These are phyloP conservation scores for Grigorovia jiainica DNA, from an alignment of 805 yeast genomes.

Conservation along the genomic window DNA sequence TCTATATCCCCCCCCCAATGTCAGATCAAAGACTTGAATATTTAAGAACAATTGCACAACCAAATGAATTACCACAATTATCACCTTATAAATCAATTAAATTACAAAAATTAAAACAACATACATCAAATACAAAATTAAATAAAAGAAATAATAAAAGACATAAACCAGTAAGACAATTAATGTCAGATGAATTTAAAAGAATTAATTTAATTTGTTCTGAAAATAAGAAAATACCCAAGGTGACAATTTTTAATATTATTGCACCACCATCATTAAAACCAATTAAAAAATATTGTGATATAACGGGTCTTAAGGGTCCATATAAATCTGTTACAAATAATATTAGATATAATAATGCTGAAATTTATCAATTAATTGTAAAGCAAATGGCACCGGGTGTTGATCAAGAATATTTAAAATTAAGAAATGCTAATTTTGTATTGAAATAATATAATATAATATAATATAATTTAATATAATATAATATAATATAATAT, in stretches of 20 bases:
- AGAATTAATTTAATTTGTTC: constrained; percentile 34
- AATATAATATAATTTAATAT: not conserved
- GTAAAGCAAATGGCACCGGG: constrained; percentile 75
- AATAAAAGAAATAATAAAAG: constrained; percentile 40
- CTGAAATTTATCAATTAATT: constrained; percentile 71
- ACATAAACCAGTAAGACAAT: constrained; percentile 65
- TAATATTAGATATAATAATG: constrained; percentile 69
- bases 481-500: not conserved
- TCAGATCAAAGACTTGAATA: constrained; percentile 20
- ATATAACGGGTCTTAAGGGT: constrained; percentile 81
- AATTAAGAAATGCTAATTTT: constrained; percentile 80
- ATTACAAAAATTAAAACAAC: constrained; percentile 27
- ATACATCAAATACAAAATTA: not conserved
- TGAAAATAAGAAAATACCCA: constrained; percentile 22
- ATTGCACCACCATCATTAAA: constrained; percentile 80
- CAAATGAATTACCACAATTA: constrained; percentile 19
- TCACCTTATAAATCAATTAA: constrained; percentile 51
- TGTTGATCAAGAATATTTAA: constrained; percentile 85
- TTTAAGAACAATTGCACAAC: constrained; percentile 18
- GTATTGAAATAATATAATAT: constrained; percentile 43
- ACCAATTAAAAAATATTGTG: constrained; percentile 83
- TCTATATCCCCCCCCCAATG: not conserved
- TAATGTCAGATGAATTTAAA: constrained; percentile 69
- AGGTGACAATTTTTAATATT: constrained; percentile 60
- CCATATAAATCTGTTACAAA: constrained; percentile 66